phyloP scores from a whole-genome alignment of 2,329 filamentous ascomycete genomes.

The Phyllosticta citrichinensis region DNA sequence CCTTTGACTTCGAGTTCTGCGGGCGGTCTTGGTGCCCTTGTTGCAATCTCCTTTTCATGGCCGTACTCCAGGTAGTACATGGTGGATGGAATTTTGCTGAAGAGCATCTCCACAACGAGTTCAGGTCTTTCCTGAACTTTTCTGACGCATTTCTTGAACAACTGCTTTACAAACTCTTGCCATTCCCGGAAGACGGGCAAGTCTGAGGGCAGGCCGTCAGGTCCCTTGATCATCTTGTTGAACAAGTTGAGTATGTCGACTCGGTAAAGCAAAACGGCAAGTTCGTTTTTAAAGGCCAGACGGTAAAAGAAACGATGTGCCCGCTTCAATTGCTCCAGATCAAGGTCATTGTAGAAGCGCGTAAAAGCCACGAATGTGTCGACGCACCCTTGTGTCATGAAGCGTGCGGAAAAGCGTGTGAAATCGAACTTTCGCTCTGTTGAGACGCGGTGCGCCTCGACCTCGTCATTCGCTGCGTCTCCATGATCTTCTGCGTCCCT shows the following conservation, averaged over 20 bases:
- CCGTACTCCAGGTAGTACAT: constrained; percentile 86
- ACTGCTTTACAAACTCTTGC: constrained; percentile 78
- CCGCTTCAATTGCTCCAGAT: constrained; percentile 72
- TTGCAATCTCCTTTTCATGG: constrained; percentile 66
- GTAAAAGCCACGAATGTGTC: constrained; percentile 80
- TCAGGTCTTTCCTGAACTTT: constrained; percentile 80
- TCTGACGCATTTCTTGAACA: constrained; percentile 70
- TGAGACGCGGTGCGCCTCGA: constrained; percentile 57
- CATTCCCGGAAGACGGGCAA: constrained; percentile 71
- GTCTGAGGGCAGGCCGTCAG: constrained; percentile 59
- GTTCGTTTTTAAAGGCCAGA: constrained; percentile 87
- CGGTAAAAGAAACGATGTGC: constrained; percentile 91
- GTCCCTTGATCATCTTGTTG: constrained; percentile 85
- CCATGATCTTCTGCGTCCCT: constrained; percentile 39
- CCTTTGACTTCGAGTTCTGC: constrained; percentile 77
- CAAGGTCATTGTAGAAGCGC: constrained; percentile 70
- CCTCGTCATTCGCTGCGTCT: constrained; percentile 59
- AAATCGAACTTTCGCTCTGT: constrained; percentile 94
- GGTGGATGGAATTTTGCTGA: constrained; percentile 79
- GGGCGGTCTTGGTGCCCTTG: constrained; percentile 56
- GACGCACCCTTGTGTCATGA: constrained; percentile 73
- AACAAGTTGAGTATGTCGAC: constrained; percentile 85
- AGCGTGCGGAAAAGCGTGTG: constrained; percentile 67
- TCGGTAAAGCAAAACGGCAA: constrained; percentile 78
- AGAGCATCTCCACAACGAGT: constrained; percentile 82